Evolutionary conservation across 371 early-diverging fungal species (phyloP), one percentile per base, ranked within the genome.

Genomic region (Vairimorpha apis): DNA sequence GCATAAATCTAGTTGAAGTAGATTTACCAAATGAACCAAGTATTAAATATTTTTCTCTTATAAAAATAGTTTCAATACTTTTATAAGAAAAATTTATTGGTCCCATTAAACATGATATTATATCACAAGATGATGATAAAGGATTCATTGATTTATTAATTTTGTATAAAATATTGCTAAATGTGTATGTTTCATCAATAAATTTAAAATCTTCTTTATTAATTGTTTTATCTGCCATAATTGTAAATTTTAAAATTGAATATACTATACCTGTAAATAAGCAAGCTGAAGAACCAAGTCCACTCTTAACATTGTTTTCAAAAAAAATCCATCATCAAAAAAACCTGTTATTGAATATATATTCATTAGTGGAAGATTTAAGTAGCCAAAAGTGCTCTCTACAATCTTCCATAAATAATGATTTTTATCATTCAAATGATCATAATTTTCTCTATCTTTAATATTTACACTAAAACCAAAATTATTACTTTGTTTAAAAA

Each of bases 201-300:
- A n/a, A n/a, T n/a, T n/a, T n/a, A n/a, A n/a, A n/a, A n/a, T n/a
- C n/a, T 25, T 53, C 30, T 25, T 8, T 25, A 27, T 23, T 29
- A 2, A 16, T 3, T 45, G 3, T 45, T 16, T 16, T 2, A 53
- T 53, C 55, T 47, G 18, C 14, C 16, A 53, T 7, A 12, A 27
- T 53, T 3, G 4, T 8, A 10, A 41, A 27, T 53, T 29, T 41
- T 1, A 60, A 21, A 0, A 74, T 43, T 16, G 43, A 32, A 53
- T 67, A 51, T 18, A 67, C 47, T 62, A 67, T 56, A 30, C 43
- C 45, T 10, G 67, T 58, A 38, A 67, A 21, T 3, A 67, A 30
- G 25, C 67, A 66, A n/a, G 62, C 30, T 3, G 67, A 67, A 23
- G 67, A 67, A 8, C 74, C 74, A 18, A 74, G 32, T 16, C 74